Conservation (phyloP, 192 early-diverging fungal species). For the Mortierella alpina region DNA sequence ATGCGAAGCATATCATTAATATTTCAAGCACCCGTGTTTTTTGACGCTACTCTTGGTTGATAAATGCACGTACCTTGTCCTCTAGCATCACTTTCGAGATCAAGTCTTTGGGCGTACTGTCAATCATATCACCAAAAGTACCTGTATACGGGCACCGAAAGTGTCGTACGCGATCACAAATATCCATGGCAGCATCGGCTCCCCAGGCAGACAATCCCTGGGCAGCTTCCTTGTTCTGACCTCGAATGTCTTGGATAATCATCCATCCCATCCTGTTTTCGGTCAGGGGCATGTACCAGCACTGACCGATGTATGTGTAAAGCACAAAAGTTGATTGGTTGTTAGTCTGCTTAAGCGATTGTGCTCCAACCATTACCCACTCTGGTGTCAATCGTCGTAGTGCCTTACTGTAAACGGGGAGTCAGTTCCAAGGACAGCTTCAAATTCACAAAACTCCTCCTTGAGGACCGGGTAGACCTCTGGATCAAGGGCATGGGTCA, state of each 20-base stretch:
- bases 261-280: conserved; percentile 28
- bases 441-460: not conserved
- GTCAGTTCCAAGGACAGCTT: not conserved
- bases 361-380: not conserved
- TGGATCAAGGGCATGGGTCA: conserved; percentile 5
- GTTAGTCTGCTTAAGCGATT: not conserved
- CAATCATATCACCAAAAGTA: conserved; percentile 20
- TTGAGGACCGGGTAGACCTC: not conserved
- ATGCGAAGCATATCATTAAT: not conserved
- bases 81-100: conserved; percentile 44
- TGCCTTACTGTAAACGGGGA: no score
- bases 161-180: conserved; percentile 15
- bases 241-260: conserved; percentile 15
- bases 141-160: conserved; percentile 8
- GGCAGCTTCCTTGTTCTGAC: conserved; percentile 7
- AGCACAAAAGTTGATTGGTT: not conserved
- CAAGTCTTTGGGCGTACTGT: conserved; percentile 20
- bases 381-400: no score
- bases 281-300: conserved; percentile 30
- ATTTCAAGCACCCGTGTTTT: not conserved
- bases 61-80: conserved; percentile 23
- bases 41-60: not conserved
- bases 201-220: conserved; percentile 29
- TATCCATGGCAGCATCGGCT: conserved; percentile 15
- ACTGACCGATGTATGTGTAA: not conserved